phyloP scores from a whole-genome alignment of 345 rosid species.

The Passiflora organensis region DNA sequence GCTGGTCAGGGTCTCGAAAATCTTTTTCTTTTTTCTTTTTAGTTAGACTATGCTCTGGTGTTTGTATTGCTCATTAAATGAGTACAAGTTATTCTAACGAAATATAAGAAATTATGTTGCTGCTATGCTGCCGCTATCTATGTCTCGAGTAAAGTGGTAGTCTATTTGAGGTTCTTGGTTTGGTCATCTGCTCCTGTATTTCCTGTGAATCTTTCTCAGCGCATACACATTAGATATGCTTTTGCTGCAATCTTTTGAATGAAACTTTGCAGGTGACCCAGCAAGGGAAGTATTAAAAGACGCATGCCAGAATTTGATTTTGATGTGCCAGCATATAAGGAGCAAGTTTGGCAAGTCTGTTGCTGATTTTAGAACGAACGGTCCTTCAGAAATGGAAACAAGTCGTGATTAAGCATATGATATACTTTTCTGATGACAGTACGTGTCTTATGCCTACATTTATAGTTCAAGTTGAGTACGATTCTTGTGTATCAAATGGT shows the following conservation, averaged over 20 bases:
- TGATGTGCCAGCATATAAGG: constrained; percentile 69
- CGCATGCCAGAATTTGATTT: constrained; percentile 73
- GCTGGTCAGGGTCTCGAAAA: too few species aligned
- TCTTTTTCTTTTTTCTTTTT: too few species aligned
- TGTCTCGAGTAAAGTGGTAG: background rate
- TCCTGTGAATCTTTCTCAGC: background rate
- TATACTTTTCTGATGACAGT: background rate
- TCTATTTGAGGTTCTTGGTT: background rate
- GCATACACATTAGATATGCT: background rate
- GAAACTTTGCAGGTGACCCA: constrained; percentile 53
- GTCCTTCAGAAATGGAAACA: constrained; percentile 14
- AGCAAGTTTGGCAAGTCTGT: constrained; percentile 59
- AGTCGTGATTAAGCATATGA: background rate
- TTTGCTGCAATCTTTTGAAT: background rate
- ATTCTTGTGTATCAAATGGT: background rate
- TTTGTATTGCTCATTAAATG: too few species aligned
- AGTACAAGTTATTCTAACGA: too few species aligned
- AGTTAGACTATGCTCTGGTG: too few species aligned
- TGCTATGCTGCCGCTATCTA: background rate
- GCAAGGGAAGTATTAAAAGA: constrained; percentile 83
- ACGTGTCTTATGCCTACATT: too few species aligned
- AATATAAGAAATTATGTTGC: too few species aligned
- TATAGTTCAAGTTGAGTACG: background rate
- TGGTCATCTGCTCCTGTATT: background rate
- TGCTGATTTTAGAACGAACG: constrained; percentile 19